Base-by-base conservation (phyloP, 768 basidiomycete genomes). In the Boletus speciosus region DNA sequence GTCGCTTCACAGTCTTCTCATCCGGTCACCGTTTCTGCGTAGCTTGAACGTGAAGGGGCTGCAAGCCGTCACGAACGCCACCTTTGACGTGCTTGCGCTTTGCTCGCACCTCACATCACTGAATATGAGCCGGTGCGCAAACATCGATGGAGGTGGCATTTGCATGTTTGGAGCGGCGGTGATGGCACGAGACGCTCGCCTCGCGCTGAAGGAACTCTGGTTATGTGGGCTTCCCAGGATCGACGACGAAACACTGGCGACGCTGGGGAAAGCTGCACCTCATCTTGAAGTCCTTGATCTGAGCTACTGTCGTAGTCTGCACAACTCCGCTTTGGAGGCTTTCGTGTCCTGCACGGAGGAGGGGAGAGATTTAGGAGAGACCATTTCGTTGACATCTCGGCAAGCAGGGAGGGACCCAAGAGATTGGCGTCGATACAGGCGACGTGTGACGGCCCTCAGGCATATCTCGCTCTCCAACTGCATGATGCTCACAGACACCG, bases 261-360 rank as follows among this genome's bases (percentile, higher is more conserved):
- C 73, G 10, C 73, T 94, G 35, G 92, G 87, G 6, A 80, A 74
- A 58, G 85, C 81, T 3, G 79, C 88, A 0, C 88, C 89, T 19
- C 73, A 76, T 61, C 78, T 95, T 21, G 88, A 92, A 67, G 81
- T 90, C 16, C 74, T 95, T 21, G 93, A 95, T 68, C 71, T 93
- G 56, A 89, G 87, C 70, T 88, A 89, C 63, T 76, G 81, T 52
- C 78, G 78, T 31, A 79, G 83, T 52, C 68, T 93, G 54, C 86
- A 85, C 65, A 91, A 93, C 66, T 85, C 87, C 2, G 82, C 84
- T 3, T 59, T 92, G 56, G 88, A 87, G 42, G 86, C 84, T 3
- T 85, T 90, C 65, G 82, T 91, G 6, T 73, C 81, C 1, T 83
- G 82, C 55, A 64, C 76, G 9, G 57, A 66, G 45, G 75, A 68